phyloP scores from a whole-genome alignment of 2,329 filamentous ascomycete genomes.

The Trichoderma pleuroti region DNA sequence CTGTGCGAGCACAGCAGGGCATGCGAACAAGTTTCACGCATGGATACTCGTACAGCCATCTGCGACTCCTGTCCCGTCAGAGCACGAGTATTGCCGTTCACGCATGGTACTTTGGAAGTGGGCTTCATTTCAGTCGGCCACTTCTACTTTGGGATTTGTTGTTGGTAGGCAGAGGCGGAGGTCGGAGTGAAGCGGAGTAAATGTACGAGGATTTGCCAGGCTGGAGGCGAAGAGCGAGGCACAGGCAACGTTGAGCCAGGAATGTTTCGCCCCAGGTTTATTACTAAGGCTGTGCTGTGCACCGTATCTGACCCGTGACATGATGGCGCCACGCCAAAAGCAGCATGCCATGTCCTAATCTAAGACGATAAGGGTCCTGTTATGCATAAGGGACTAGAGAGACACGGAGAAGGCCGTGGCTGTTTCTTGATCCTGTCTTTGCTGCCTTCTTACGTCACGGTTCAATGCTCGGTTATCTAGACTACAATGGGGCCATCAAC shows the following conservation, averaged over 20 bases:
- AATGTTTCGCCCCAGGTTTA: background rate
- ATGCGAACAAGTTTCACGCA: background rate
- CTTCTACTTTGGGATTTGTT: constrained; percentile 4
- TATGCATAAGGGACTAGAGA: background rate
- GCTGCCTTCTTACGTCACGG: background rate
- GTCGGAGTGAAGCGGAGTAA: background rate
- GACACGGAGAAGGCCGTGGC: background rate
- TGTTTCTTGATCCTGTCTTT: background rate
- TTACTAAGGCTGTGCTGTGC: background rate
- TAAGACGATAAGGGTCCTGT: background rate
- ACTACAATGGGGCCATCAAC: background rate
- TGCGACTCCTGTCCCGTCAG: background rate
- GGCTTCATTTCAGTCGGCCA: constrained; percentile 14
- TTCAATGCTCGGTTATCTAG: background rate
- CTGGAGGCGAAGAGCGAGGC: background rate
- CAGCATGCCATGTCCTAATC: background rate
- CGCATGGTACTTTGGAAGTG: background rate
- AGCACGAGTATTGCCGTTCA: background rate
- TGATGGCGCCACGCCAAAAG: background rate
- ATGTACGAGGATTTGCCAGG: no score
- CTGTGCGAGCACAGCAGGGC: background rate
- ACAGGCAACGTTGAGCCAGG: background rate
- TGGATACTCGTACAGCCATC: background rate
- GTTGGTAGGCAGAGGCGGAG: background rate
- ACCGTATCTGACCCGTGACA: background rate